These are phyloP conservation scores for Neobulgaria alba DNA, from an alignment of 2,329 filamentous ascomycete species.

Conservation along the genomic window DNA sequence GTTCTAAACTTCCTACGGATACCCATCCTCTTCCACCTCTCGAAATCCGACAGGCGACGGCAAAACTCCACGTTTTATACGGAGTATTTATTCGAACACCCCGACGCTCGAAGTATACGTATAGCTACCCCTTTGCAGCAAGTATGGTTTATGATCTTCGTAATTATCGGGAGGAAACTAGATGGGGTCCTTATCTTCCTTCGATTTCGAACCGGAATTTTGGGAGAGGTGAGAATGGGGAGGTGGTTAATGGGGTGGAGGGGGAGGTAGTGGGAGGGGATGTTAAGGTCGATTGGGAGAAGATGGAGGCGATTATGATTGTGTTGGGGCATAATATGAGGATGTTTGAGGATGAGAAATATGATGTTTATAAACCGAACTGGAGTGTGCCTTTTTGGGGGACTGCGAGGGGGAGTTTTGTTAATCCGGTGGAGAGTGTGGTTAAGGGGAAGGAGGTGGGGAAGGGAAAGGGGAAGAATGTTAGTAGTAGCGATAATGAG, in stretches of 20 bases:
- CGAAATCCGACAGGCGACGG: slow-evolving; percentile 49
- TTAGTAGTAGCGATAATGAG: background rate
- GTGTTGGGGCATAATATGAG: slow-evolving; percentile 56
- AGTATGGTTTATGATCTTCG: slow-evolving; percentile 67
- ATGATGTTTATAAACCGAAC: slow-evolving; percentile 1
- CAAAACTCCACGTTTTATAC: slow-evolving; percentile 61
- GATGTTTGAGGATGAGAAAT: slow-evolving; percentile 29
- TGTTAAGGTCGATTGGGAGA: slow-evolving; percentile 66
- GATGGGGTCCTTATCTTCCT: slow-evolving; percentile 64
- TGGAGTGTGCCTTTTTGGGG: slow-evolving; percentile 13
- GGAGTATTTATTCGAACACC: slow-evolving; percentile 46
- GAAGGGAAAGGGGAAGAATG: background rate
- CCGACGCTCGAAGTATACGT: slow-evolving; percentile 12
- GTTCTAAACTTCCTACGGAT: slow-evolving; percentile 34
- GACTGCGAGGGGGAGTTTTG: slow-evolving; percentile 3
- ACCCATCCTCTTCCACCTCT: slow-evolving; percentile 12
- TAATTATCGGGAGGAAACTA: slow-evolving; percentile 50
- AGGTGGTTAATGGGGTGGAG: too few species aligned
- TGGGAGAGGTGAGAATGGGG: too few species aligned
- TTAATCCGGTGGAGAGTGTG: background rate
- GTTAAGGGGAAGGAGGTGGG: background rate
- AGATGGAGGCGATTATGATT: slow-evolving; percentile 66
- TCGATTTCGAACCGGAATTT: too few species aligned
- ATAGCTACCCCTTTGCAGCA: slow-evolving; percentile 51
- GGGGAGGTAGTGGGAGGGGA: too few species aligned